These are phyloP conservation scores for Erigeron canadensis DNA, from an alignment of 129 eudicot genomes.

Conservation along the genomic window DNA sequence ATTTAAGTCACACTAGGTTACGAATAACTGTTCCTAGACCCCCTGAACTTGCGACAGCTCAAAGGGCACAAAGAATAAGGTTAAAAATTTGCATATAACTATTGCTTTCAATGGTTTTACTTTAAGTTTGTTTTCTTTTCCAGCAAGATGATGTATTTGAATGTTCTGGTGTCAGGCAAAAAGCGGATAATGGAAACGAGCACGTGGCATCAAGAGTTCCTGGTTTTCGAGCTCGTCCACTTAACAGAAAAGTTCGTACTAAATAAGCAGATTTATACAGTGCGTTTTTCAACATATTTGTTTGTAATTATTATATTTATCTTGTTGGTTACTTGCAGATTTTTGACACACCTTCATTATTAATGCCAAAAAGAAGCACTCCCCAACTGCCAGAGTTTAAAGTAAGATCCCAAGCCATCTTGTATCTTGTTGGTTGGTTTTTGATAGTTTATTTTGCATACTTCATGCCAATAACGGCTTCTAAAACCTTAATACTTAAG, in stretches of 20 bases:
- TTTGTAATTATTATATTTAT: neutral
- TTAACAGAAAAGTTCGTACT: conserved; percentile 78
- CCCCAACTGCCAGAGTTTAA: conserved; percentile 65
- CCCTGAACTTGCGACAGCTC: conserved; percentile 83
- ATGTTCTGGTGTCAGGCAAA: conserved; percentile 48
- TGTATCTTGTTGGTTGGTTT: neutral
- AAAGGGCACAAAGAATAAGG: conserved; percentile 82
- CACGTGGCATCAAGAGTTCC: conserved; percentile 41
- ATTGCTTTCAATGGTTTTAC: conserved; percentile 4
- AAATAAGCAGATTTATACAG: neutral
- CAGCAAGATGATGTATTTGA: conserved; percentile 4
- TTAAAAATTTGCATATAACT: conserved; percentile 15
- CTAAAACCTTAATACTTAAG: neutral
- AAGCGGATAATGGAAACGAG: conserved; percentile 41
- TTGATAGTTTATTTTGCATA: neutral
- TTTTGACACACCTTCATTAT: conserved; percentile 65
- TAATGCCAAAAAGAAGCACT: conserved; percentile 60
- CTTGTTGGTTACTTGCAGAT: conserved; percentile 49
- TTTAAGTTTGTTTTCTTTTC: conserved; percentile 1
- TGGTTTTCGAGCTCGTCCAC: conserved; percentile 79
- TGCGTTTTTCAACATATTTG: neutral
- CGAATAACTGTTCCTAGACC: conserved; percentile 78
- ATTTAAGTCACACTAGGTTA: conserved; percentile 40
- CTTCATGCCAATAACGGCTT: conserved; percentile 10
- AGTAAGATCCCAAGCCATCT: conserved; percentile 34